These are phyloP conservation scores for Amaranthus palmeri DNA, from an alignment of 148 eudicot species.

Conservation along the genomic window DNA sequence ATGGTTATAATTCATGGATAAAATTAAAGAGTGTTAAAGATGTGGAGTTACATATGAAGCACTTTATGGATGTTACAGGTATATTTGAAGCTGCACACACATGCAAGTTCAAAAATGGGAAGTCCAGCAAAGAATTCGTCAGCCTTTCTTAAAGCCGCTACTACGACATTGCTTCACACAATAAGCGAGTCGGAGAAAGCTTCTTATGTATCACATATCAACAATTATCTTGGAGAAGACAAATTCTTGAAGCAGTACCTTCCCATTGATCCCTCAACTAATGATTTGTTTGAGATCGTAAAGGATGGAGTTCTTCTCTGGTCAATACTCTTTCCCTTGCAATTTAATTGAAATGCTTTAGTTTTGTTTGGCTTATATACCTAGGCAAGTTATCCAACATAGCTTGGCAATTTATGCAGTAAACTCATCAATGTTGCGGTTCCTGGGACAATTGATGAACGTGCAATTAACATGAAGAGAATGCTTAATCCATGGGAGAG, in stretches of 20 bases:
- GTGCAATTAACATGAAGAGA: conserved; percentile 86
- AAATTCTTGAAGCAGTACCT: conserved; percentile 72
- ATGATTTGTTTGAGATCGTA: conserved; percentile 91
- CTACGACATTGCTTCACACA: conserved; percentile 95
- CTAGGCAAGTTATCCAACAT: neutral
- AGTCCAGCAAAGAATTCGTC: conserved; percentile 82
- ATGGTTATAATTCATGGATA: neutral
- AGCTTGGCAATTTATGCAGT: conserved; percentile 36
- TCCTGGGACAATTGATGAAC: conserved; percentile 97
- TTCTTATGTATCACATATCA: conserved; percentile 87
- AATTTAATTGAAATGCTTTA: neutral
- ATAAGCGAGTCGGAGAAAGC: conserved; percentile 98
- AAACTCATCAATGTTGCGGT: conserved; percentile 98
- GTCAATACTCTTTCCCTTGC: conserved; percentile 37
- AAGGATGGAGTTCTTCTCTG: conserved; percentile 97
- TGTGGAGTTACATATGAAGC: conserved; percentile 3
- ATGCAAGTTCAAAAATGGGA: conserved; percentile 70
- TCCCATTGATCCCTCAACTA: conserved; percentile 84
- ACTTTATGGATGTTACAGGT: conserved; percentile 43
- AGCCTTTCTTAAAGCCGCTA: conserved; percentile 86
- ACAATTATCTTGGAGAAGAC: conserved; percentile 84
- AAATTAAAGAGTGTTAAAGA: neutral
- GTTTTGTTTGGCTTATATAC: neutral
- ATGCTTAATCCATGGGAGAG: conserved; percentile 98
- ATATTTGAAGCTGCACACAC: conserved; percentile 76